These are phyloP conservation scores for Scedosporium dehoogii DNA, from an alignment of 2,329 filamentous ascomycete genomes.

Conservation along the genomic window DNA sequence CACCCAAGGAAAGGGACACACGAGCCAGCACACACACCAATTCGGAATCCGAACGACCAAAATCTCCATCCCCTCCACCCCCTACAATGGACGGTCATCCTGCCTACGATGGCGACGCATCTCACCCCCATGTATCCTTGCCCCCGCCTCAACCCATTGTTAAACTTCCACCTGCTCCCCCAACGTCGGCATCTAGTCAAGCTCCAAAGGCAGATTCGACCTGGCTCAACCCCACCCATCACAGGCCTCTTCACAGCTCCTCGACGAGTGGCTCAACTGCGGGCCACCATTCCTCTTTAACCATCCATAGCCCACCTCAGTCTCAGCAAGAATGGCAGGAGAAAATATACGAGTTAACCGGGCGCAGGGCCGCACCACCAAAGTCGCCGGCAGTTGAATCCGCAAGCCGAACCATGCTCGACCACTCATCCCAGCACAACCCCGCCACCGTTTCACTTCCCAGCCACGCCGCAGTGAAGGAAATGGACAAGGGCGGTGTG, in stretches of 20 bases:
- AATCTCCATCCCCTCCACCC: conserved; percentile 61
- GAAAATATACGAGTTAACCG: conserved; percentile 7
- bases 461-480: conserved; percentile 9
- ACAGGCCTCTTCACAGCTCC: neutral
- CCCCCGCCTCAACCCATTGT: conserved; percentile 67
- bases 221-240: neutral
- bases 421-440: conserved; percentile 37
- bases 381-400: conserved; percentile 55
- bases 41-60: conserved; percentile 29
- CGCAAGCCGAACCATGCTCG: conserved; percentile 56
- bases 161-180: conserved; percentile 55
- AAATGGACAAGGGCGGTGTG: neutral
- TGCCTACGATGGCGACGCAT: conserved; percentile 56
- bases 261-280: neutral
- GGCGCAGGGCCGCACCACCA: conserved; percentile 22
- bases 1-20: conserved; percentile 41
- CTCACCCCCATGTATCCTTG: conserved; percentile 58
- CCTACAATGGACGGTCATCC: conserved; percentile 62
- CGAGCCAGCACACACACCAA: conserved; percentile 28
- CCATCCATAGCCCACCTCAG: neutral
- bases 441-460: conserved; percentile 64
- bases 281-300: neutral
- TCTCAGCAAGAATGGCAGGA: conserved; percentile 34
- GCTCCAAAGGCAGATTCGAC: neutral
- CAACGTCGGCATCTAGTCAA: neutral